Base-by-base conservation (phyloP, 306 rosid species). In the Luffa acutangula region DNA sequence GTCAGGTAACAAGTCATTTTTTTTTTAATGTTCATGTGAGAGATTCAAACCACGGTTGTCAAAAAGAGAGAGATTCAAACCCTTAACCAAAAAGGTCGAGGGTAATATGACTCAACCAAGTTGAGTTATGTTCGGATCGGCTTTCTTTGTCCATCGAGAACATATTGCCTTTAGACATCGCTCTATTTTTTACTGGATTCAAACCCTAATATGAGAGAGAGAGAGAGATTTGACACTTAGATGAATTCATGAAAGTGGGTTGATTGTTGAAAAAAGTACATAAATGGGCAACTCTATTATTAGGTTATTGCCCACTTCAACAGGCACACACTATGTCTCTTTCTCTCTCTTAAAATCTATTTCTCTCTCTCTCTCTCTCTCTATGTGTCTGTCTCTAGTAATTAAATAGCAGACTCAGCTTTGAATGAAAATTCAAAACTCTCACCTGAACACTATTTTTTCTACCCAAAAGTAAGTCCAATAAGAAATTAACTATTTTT, bases 401-500 rank as follows among this genome's bases (percentile, higher is more conserved):
- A 45, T 14, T 71, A 72, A 74, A 74, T 74, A 74, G 78, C 78
- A 74, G 59, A 51, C 78, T 74, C 31, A 49, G 48, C 78, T 74
- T 74, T 74, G 15, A 74, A 74, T 74, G 60, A 49, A 74, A 74
- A 51, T 74, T 74, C 62, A 74, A 74, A 74, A 74, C 62, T 51
- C 62, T 51, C 78, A 74, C 78, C 77, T 72, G 59, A 72, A 25
- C 41, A n/a, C 73, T 7, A 39, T 66, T 18, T 66, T 66, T 18
- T 66, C 74, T 7, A 66, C 70, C 45, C 17, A 62, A 60, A 11
- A 62, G 67, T 62, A 33, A 62, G 3, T 33, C 67, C 67, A 62
- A 62, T 42, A 31, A 62, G 4, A 63, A 63, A 31, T 33, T 34
- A 63, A 63, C 70, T 64, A 63, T 63, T 63, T 62, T 20, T 31